Base-by-base conservation (phyloP, 2,329 filamentous ascomycete species). In the Penicillium sp. region DNA sequence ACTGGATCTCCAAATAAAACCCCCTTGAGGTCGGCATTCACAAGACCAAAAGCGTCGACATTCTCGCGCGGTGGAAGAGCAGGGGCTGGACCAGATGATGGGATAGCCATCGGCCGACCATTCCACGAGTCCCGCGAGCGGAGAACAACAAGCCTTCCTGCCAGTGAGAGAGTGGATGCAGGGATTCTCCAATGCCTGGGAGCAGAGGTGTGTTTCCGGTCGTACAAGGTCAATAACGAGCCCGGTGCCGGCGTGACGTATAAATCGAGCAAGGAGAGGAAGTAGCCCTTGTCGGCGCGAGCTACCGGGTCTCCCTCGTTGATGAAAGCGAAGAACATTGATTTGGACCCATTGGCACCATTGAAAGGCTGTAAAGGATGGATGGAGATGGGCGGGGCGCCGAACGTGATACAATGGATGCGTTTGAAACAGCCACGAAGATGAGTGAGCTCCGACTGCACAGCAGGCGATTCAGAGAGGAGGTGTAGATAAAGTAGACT, bases 251-350 rank as follows among this genome's bases (percentile, higher is more conserved):
- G 84, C 0, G 82, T 80, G 1, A 85, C 82, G 53, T 91, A 88
- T 0, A 95, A 78, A 55, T 89, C 86, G 1, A 94, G 73, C 9
- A 95, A 77, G 32, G 85, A 89, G 58, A 82, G 83, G 14, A 95
- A 79, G 63, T 95, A 93, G 0, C 84, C 81, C 71, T 86, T 89
- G 67, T 95, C 91, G 0, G 90, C 90, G 27, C 91, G 78, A 0
- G 84, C 81, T 0, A 96, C 89, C 0, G 90, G 90, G 61, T 96
- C 92, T 3, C 91, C 91, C 70, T 96, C 91, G 67, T 96, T 96
- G 64, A 92, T 79, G 67, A 96, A 91, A 40, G 83, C 85, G 49
- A 91, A 81, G 69, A 96, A 96, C 4, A 93, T 69, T 54, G 86
- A 91, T 67, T 89, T 91, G 27, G 79, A 72, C 21, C 83, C 71